These are phyloP conservation scores for Withania somnifera DNA, from an alignment of 305 asterid species.

Conservation along the genomic window DNA sequence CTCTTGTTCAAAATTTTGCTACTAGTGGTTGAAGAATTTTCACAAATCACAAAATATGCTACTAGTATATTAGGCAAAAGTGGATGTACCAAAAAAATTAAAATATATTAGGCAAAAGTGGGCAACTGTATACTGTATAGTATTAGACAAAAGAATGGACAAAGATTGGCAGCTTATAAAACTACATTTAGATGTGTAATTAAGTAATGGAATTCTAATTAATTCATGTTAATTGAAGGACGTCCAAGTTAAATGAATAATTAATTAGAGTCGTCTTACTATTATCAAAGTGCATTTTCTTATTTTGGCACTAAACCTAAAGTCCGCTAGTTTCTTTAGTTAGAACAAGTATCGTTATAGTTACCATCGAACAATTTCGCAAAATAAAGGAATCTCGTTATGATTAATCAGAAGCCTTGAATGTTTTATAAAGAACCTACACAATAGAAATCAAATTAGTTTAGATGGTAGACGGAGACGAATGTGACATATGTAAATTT, in stretches of 20 bases:
- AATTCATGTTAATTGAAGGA: neutral
- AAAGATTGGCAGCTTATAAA: neutral
- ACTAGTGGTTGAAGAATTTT: neutral
- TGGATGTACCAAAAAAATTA: neutral
- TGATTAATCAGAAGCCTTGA: neutral
- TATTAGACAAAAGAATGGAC: neutral
- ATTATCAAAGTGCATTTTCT: neutral
- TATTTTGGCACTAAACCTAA: neutral
- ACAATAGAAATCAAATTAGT: neutral
- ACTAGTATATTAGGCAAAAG: neutral
- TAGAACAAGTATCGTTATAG: neutral
- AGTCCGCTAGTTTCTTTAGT: neutral
- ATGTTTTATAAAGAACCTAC: neutral
- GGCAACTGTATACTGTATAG: neutral
- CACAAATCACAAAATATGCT: no score
- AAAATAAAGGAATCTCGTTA: neutral
- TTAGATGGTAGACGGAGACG: neutral
- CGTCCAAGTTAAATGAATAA: neutral
- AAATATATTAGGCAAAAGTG: neutral
- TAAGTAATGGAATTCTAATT: neutral
- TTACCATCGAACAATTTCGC: neutral
- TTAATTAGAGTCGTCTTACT: neutral
- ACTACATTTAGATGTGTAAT: neutral
- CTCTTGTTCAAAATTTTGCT: neutral
- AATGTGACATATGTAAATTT: neutral